phyloP scores from a whole-genome alignment of 129 eudicot species.

The Smallanthus sonchifolius region DNA sequence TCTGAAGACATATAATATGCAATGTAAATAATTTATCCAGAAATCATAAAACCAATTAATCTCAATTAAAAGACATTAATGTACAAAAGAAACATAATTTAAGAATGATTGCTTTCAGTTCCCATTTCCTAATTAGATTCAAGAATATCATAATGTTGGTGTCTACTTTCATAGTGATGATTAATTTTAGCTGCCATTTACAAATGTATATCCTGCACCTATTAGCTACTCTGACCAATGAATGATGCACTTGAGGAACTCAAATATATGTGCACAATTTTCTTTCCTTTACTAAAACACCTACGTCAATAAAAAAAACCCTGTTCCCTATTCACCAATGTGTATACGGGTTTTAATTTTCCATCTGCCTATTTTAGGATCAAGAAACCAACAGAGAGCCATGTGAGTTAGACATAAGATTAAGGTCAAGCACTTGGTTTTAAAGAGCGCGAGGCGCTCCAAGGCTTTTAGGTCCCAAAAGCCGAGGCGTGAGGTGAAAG shows the following conservation, averaged over 20 bases:
- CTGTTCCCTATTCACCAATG: background rate
- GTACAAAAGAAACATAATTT: background rate
- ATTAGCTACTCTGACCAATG: background rate
- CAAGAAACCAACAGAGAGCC: conserved; percentile 2
- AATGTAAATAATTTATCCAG: conserved; percentile 12
- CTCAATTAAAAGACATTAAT: background rate
- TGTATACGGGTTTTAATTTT: conserved; percentile 1
- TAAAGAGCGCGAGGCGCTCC: too few relatives aligned
- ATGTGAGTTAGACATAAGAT: background rate
- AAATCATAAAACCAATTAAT: background rate
- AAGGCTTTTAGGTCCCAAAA: background rate
- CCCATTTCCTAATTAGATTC: background rate
- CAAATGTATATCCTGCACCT: conserved; percentile 5
- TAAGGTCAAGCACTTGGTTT: too few relatives aligned
- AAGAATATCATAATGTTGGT: background rate
- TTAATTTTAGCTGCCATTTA: background rate
- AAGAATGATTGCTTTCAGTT: background rate
- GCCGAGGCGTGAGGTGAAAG: too few relatives aligned
- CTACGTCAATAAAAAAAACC: background rate
- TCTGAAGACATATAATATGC: conserved; percentile 43
- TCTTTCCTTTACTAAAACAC: background rate
- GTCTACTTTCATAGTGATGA: background rate
- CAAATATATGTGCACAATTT: background rate
- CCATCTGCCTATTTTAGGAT: conserved; percentile 1
- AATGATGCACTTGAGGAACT: background rate